Percentiles rank a stretch among this genome's conserved stretches.
Evolutionary conservation across 2,329 filamentous ascomycete genomes (phyloP).

Genomic region (Colletotrichum falcatum): DNA sequence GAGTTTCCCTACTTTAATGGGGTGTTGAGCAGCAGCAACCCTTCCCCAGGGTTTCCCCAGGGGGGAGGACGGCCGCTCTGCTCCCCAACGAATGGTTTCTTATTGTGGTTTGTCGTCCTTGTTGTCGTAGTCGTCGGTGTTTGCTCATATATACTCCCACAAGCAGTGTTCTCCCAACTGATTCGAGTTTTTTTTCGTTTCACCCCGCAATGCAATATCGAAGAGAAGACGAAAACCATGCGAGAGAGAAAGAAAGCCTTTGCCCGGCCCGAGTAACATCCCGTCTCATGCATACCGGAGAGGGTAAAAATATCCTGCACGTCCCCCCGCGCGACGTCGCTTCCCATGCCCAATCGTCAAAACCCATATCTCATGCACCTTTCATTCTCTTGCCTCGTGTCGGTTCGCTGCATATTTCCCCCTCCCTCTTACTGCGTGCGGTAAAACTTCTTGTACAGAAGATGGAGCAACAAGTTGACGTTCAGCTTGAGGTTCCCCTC

Average conservation of each 20-base stretch:
- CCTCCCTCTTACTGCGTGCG: conserved; percentile 67
- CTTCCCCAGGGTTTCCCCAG: neutral
- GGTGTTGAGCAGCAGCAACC: neutral
- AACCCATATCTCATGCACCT: conserved; percentile 35
- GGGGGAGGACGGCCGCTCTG: neutral
- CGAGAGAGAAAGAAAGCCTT: conserved; percentile 17
- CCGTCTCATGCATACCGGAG: conserved; percentile 27
- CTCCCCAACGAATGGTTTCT: conserved; percentile 17
- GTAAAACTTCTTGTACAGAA: conserved; percentile 99
- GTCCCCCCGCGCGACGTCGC: conserved; percentile 19
- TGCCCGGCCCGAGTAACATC: conserved; percentile 32
- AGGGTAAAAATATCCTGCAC: conserved; percentile 30
- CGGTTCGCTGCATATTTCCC: conserved; percentile 2
- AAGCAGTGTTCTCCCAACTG: conserved; percentile 24
- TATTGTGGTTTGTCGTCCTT: neutral
- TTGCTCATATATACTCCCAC: conserved; percentile 35
- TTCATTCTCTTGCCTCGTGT: neutral
- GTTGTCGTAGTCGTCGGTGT: neutral
- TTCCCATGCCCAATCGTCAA: conserved; percentile 24
- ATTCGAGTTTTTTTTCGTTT: conserved; percentile 19
- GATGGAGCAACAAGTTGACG: conserved; percentile 95
- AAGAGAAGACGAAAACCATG: neutral
- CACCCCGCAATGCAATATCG: conserved; percentile 36
- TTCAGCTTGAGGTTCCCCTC: conserved; percentile 88
- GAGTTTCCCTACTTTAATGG: conserved; percentile 7